Percentiles rank a stretch among this genome's conserved stretches.
Evolutionary conservation across 768 basidiomycete species (phyloP).

Genomic region (Termitomyces sp.): DNA sequence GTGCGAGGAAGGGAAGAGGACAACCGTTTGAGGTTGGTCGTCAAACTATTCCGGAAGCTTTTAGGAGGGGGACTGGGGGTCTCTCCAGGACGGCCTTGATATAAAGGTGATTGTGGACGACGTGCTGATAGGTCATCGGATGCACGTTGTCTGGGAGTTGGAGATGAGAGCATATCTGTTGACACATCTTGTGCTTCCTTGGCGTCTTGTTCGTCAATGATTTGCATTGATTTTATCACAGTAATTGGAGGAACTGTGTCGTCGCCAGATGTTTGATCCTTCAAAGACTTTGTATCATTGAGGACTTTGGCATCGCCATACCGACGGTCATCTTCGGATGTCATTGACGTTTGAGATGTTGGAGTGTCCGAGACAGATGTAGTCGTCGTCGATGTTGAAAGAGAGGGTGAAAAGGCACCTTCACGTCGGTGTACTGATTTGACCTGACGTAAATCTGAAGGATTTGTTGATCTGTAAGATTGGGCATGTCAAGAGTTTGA

Average conservation of each 20-base stretch:
- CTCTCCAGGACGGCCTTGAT: conserved; percentile 13
- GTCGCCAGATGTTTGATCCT: conserved; percentile 6
- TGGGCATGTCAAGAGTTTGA: conserved; percentile 6
- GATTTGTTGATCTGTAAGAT: conserved; percentile 8
- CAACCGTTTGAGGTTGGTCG: conserved; percentile 42
- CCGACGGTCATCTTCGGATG: conserved; percentile 1
- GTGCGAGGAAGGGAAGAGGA: conserved; percentile 60
- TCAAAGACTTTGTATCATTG: conserved; percentile 1
- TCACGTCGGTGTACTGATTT: conserved; percentile 48
- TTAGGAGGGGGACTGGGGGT: conserved; percentile 49
- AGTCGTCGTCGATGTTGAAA: conserved; percentile 17
- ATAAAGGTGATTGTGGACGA: conserved; percentile 15
- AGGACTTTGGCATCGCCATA: conserved; percentile 1
- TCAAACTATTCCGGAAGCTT: conserved; percentile 44
- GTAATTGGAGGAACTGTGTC: conserved; percentile 31
- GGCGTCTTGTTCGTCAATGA: conserved; percentile 12
- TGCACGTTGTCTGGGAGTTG: conserved; percentile 12
- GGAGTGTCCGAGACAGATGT: conserved; percentile 7
- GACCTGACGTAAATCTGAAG: conserved; percentile 13
- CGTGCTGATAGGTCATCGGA: conserved; percentile 13
- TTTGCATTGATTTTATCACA: conserved; percentile 27
- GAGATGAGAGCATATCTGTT: conserved; percentile 11
- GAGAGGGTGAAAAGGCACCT: conserved; percentile 60
- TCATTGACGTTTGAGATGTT: conserved; percentile 9
- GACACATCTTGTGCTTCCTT: not conserved